Conservation (phyloP, 805 yeast genomes). For the Metschnikowia aberdeeniae region DNA sequence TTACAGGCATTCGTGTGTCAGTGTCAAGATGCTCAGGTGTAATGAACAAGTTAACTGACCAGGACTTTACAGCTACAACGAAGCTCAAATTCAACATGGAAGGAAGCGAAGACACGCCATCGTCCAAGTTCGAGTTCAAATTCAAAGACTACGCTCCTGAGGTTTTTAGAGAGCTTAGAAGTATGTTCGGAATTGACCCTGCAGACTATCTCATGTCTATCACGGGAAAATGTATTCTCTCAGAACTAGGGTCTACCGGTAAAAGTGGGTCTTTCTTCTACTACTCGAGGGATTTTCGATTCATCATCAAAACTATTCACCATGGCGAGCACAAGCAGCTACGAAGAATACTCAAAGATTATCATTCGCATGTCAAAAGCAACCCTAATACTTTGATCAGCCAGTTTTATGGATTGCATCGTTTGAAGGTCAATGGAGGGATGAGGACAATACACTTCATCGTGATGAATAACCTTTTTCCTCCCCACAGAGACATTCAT, state of each 20-base stretch:
- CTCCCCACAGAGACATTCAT: conserved; percentile 86
- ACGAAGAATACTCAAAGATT: conserved; percentile 66
- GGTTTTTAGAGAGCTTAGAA: conserved; percentile 82
- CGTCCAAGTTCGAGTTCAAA: conserved; percentile 91
- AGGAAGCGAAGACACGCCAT: conserved; percentile 88
- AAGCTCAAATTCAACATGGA: conserved; percentile 82
- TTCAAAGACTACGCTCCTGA: conserved; percentile 95
- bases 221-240: conserved; percentile 87
- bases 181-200: conserved; percentile 82
- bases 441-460: conserved; percentile 80
- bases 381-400: conserved; percentile 87
- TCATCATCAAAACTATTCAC: conserved; percentile 93
- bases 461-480: conserved; percentile 96
- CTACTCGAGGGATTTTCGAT: conserved; percentile 88
- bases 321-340: conserved; percentile 87
- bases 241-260: conserved; percentile 93
- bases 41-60: conserved; percentile 64
- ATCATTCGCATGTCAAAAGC: conserved; percentile 71
- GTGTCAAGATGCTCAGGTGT: conserved; percentile 89
- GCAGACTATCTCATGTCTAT: conserved; percentile 92
- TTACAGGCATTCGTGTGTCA: conserved; percentile 93
- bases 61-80: conserved; percentile 67
- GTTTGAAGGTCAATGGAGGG: conserved; percentile 80
- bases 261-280: conserved; percentile 96
- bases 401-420: conserved; percentile 94